Base-by-base conservation (phyloP, 441 rosid genomes). In the Macaranga tanarius region DNA sequence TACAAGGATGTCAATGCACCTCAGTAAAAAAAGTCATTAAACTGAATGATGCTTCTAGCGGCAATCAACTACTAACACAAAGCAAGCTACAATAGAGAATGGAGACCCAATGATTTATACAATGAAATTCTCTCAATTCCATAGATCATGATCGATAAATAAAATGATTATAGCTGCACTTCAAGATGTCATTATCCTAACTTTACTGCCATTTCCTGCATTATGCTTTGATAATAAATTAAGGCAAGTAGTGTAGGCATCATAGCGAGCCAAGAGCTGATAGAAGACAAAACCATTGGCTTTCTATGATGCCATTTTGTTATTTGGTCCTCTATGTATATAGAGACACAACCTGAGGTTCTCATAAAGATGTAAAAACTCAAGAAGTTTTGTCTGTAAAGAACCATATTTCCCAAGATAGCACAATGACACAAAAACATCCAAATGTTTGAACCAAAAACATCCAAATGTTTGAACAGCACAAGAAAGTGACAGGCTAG, bases 191-290 rank as follows among this genome's bases (percentile, higher is more conserved):
- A 69, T 55, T 22, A 57, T 10, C 26, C 44, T 58, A 70, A 69
- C n/a, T 25, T 25, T 45, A 42, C 45, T 44, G 73, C 26, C 19
- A 45, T 4, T 7, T 44, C 3, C 7, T 58, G 54, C 25, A 17
- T 58, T 56, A 26, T 70, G 65, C 10, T 59, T 16, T 4, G 20
- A 15, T 40, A 51, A 59, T 12, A 17, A 38, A 10, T 38, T 15
- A 28, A 23, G 45, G 48, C 31, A 17, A 51, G 57, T 17, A 62
- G 9, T 79, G 79, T 75, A 48, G 74, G 75, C 82, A 79, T 69
- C 77, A 75, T 69, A 75, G 79, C 79, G 77, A 79, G 82, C 82
- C 82, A 75, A 72, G 73, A 60, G 76, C 73, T 52, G 67, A 76
- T 66, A 57, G 47, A 40, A 5, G 9, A 50, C 20, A 58, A 61